Conservation (phyloP, 1,139 yeast species). For the Hansenula lynferdii region DNA sequence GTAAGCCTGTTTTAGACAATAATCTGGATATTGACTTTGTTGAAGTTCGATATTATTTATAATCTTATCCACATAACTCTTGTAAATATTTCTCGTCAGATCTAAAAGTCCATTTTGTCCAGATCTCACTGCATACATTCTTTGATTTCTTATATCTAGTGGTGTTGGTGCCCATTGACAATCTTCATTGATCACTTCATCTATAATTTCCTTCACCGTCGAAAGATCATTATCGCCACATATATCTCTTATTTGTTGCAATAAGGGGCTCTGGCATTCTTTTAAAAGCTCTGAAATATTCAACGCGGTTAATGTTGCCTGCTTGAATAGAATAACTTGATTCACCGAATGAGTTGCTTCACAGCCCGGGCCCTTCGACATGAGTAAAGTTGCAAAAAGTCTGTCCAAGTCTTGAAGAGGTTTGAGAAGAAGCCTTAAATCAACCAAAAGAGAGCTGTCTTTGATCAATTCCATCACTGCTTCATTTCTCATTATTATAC, state of each 20-base stretch:
- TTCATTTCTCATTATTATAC: constrained; percentile 30
- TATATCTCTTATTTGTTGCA: constrained; percentile 28
- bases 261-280: constrained; percentile 13
- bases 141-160: constrained; percentile 38
- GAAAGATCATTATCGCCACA: constrained; percentile 24
- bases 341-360: constrained; percentile 33
- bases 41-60: constrained; percentile 23
- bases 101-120: constrained; percentile 43
- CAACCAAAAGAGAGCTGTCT: constrained; percentile 16
- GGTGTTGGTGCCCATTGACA: constrained; percentile 36
- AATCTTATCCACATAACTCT: constrained; percentile 33
- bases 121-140: constrained; percentile 37
- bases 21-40: constrained; percentile 22
- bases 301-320: constrained; percentile 23
- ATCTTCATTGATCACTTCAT: constrained; percentile 34
- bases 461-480: constrained; percentile 31
- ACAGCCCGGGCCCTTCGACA: constrained; percentile 22
- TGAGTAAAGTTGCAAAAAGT: constrained; percentile 27
- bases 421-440: constrained; percentile 24
- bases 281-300: constrained; percentile 17
- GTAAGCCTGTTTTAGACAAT: constrained; percentile 30
- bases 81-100: constrained; percentile 37
- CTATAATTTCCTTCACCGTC: constrained; percentile 24
- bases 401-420: constrained; percentile 33
- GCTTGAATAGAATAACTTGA: constrained; percentile 32